Evolutionary conservation across 441 rosid genomes (phyloP), one percentile per base, ranked within the genome.

Genomic region (Gossypium schwendimanii): DNA sequence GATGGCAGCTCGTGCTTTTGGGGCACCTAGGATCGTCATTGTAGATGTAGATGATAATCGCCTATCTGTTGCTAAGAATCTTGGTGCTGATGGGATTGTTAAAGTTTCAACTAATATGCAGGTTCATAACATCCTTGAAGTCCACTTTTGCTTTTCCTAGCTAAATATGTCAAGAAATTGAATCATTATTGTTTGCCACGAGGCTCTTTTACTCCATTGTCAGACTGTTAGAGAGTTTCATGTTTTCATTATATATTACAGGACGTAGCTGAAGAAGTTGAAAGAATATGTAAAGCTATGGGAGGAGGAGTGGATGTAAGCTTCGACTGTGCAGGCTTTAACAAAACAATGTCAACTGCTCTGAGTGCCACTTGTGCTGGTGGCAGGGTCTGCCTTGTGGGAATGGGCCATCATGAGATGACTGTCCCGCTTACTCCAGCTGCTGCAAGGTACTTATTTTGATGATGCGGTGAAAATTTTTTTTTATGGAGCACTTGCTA

Each of bases 361-460:
- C 80, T 90, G 76, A 75, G 76, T 41, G 94, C 97, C 60, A 89
- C 97, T 28, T 57, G 78, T 36, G 41, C 88, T 3, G 98, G 93
- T 0, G 94, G 98, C 73, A 94, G 89, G 80, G 98, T 94, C 59
- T 92, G 99, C 83, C 94, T 92, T 67, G 94, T 94, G 0, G 99
- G 98, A 59, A 83, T 91, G 95, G 99, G 97, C 21, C 97, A 91
- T 60, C 76, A 74, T 6, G 82, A 88, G 71, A 92, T 92, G 91
- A 95, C 95, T 41, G 84, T 90, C 20, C 97, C 87, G 41, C 91
- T 93, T 60, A 91, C 98, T 57, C 87, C 95, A 20, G 91, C 98
- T 18, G 92, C 99, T 71, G 93, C 96, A 73, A 91, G 97, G 98
- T 91, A 80, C 23, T 69, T 60, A 24, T 52, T 64, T 74, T 72